phyloP scores from a whole-genome alignment of 805 yeast species.

The Candida michaelii region DNA sequence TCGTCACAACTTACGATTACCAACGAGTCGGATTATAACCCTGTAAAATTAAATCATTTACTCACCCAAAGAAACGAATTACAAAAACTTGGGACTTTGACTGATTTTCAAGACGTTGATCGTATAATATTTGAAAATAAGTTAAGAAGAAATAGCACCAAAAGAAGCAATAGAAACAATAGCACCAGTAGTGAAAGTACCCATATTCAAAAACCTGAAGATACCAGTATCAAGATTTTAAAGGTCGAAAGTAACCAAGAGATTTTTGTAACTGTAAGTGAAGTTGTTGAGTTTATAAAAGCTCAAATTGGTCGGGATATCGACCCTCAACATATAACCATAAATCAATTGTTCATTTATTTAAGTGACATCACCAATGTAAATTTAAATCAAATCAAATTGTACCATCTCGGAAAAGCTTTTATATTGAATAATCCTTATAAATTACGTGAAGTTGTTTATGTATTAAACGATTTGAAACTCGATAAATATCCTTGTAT shows the following conservation, averaged over 20 bases:
- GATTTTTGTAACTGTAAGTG: not conserved
- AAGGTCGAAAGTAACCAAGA: conserved; percentile 1
- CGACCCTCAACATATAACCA: not conserved
- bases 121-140: not conserved
- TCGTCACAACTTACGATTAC: conserved; percentile 11
- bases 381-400: conserved; percentile 5
- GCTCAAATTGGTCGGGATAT: not conserved
- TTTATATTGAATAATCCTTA: conserved; percentile 3
- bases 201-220: not conserved
- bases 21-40: conserved; percentile 11
- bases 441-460: conserved; percentile 3
- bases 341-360: conserved; percentile 13
- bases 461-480: conserved; percentile 10
- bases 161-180: not conserved
- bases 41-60: conserved; percentile 11
- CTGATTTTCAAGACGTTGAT: conserved; percentile 8
- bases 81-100: conserved; percentile 15
- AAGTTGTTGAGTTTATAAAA: not conserved
- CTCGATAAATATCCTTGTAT: conserved; percentile 13
- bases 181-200: not conserved
- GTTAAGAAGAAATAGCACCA: not conserved
- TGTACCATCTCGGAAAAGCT: conserved; percentile 16
- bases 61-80: conserved; percentile 12
- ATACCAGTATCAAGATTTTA: not conserved
- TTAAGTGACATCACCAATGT: conserved; percentile 1